Conservation (phyloP, 768 basidiomycete genomes). For the Sporobolomyces phaffii region DNA sequence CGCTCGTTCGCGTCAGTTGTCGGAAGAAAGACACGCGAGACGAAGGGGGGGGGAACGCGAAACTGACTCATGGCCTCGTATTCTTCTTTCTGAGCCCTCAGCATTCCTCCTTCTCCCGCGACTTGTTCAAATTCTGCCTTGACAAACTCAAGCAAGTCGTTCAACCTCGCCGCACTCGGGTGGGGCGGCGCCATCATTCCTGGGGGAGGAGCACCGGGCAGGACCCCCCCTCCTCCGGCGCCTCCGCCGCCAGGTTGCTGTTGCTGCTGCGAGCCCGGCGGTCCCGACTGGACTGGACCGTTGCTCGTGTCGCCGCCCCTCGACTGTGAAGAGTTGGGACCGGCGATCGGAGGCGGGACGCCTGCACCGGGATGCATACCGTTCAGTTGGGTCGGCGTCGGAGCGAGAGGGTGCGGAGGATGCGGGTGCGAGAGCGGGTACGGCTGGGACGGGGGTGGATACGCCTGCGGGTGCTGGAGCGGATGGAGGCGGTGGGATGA, state of each 20-base stretch:
- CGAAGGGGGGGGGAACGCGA: too few relatives aligned
- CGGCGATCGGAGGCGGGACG: background rate
- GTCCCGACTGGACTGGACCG: too few relatives aligned
- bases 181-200: constrained; percentile 13
- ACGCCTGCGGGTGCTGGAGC: background rate
- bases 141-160: constrained; percentile 71
- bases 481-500: background rate
- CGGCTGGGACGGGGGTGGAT: background rate
- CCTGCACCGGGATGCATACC: constrained; percentile 5
- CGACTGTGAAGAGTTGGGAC: too few relatives aligned
- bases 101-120: constrained; percentile 59
- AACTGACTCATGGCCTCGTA: constrained; percentile 76
- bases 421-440: background rate
- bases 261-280: too few relatives aligned
- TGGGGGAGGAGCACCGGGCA: background rate
- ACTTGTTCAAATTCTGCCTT: constrained; percentile 77
- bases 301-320: too few relatives aligned
- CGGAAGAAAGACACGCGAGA: too few relatives aligned
- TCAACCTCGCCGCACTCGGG: constrained; percentile 33
- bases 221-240: background rate
- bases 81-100: constrained; percentile 77
- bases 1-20: too few relatives aligned
- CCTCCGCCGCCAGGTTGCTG: background rate
- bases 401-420: background rate
- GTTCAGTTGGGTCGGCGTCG: background rate